Evolutionary conservation across 305 asterid genomes (phyloP).

Genomic region (Ruellia speciosa): DNA sequence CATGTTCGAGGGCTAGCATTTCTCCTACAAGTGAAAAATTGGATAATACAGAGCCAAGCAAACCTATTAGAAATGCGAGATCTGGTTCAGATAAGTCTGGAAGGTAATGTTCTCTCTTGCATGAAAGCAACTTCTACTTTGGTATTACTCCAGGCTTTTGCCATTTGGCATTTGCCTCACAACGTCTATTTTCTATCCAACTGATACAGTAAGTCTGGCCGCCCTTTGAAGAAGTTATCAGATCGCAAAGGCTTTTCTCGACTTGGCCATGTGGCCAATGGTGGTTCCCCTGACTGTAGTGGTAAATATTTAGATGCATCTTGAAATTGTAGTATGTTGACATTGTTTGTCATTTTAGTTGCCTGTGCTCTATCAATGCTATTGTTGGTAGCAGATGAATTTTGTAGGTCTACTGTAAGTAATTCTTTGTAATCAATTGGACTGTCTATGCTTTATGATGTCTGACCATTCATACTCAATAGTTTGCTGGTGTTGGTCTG

Average conservation of each 20-base stretch:
- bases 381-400: slow-evolving; percentile 13
- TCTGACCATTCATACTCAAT: slow-evolving; percentile 11
- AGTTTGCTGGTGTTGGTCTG: slow-evolving; percentile 4
- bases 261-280: slow-evolving; percentile 55
- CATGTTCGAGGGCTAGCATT: slow-evolving; percentile 72
- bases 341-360: slow-evolving; percentile 1
- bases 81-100: slow-evolving; percentile 69
- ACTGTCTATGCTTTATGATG: slow-evolving; percentile 3
- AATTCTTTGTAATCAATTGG: slow-evolving; percentile 1
- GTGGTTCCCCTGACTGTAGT: slow-evolving; percentile 82
- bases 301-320: slow-evolving; percentile 36
- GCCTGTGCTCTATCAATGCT: slow-evolving; percentile 10
- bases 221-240: slow-evolving; percentile 75
- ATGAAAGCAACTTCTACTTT: slow-evolving; percentile 7
- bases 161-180: slow-evolving; percentile 9
- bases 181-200: slow-evolving; percentile 20
- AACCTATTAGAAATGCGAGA: slow-evolving; percentile 66
- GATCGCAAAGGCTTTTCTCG: slow-evolving; percentile 92
- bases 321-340: not conserved
- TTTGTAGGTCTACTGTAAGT: slow-evolving; percentile 16
- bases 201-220: slow-evolving; percentile 79
- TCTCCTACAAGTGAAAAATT: slow-evolving; percentile 71
- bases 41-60: slow-evolving; percentile 52
- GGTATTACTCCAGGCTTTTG: slow-evolving; percentile 11
- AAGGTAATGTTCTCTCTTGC: slow-evolving; percentile 45